Evolutionary conservation across 192 early-diverging fungal genomes (phyloP).

Genomic region (Ambispora gerdemannii): DNA sequence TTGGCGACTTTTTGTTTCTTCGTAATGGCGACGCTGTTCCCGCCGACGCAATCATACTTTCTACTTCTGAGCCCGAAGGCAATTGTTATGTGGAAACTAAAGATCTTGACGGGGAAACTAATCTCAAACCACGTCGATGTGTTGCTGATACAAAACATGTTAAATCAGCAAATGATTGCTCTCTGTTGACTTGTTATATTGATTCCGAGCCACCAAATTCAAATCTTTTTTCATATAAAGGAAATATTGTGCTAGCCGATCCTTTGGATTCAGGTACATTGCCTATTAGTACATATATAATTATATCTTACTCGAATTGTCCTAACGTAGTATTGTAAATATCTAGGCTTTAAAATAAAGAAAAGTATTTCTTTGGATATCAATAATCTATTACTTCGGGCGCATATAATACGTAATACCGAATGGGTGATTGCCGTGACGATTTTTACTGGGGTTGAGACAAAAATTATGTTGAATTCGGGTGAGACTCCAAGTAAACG

Average conservation of each 20-base stretch:
- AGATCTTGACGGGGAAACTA: slow-evolving; percentile 97
- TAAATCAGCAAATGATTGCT: slow-evolving; percentile 72
- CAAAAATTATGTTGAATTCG: slow-evolving; percentile 91
- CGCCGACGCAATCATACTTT: slow-evolving; percentile 78
- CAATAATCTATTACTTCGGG: slow-evolving; percentile 81
- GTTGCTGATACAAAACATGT: slow-evolving; percentile 65
- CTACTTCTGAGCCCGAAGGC: slow-evolving; percentile 73
- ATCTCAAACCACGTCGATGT: slow-evolving; percentile 78
- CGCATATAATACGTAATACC: slow-evolving; percentile 87
- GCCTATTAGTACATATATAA: not conserved
- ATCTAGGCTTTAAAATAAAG: slow-evolving; percentile 15
- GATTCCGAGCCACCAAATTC: slow-evolving; percentile 76
- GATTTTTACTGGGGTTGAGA: slow-evolving; percentile 81
- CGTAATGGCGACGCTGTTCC: slow-evolving; percentile 80
- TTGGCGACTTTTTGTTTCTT: slow-evolving; percentile 86
- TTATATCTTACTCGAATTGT: not conserved
- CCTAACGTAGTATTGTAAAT: not conserved
- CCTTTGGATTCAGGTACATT: slow-evolving; percentile 3
- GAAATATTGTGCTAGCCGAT: slow-evolving; percentile 55
- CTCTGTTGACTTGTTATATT: slow-evolving; percentile 56
- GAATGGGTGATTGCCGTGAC: slow-evolving; percentile 84
- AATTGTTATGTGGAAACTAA: slow-evolving; percentile 91
- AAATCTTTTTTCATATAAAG: slow-evolving; percentile 75
- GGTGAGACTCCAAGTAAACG: slow-evolving; percentile 89
- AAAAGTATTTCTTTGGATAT: slow-evolving; percentile 68